Evolutionary conservation across 495 filamentous ascomycete genomes (phyloP).

Genomic region (Darksidea phi): DNA sequence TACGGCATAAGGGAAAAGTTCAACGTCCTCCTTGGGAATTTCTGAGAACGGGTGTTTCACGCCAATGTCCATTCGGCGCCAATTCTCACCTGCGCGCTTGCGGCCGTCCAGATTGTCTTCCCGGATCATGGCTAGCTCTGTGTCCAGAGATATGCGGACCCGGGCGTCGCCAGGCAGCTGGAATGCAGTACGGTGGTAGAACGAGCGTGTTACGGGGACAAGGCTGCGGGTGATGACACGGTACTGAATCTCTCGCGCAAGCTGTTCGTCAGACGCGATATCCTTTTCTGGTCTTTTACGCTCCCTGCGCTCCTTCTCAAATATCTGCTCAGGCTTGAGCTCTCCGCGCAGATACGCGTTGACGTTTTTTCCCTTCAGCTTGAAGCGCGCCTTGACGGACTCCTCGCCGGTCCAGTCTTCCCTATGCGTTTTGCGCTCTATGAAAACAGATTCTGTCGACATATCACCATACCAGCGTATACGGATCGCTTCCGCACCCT

Average conservation of each 20-base stretch:
- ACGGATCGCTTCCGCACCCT: conserved; percentile 95
- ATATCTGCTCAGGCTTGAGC: conserved; percentile 75
- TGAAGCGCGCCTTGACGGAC: conserved; percentile 94
- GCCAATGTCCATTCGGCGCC: conserved; percentile 96
- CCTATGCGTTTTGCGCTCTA: conserved; percentile 96
- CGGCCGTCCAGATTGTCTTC: conserved; percentile 92
- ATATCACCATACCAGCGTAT: conserved; percentile 97
- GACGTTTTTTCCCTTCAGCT: conserved; percentile 93
- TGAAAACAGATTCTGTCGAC: conserved; percentile 90
- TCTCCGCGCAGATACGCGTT: conserved; percentile 83
- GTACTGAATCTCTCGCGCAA: conserved; percentile 92
- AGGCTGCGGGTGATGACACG: conserved; percentile 80
- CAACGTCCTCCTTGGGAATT: conserved; percentile 76
- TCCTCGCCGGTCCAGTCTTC: conserved; percentile 99
- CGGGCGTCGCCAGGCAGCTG: conserved; percentile 94
- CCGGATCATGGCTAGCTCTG: conserved; percentile 87
- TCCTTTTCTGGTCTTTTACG: conserved; percentile 88
- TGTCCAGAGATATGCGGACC: conserved; percentile 95
- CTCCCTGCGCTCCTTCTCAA: conserved; percentile 90
- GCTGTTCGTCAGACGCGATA: conserved; percentile 83
- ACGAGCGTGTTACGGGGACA: conserved; percentile 82
- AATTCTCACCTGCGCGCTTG: conserved; percentile 77
- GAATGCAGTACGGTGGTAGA: conserved; percentile 97
- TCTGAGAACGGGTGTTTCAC: conserved; percentile 94
- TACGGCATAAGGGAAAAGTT: conserved; percentile 92